These are phyloP conservation scores for Tricholoma saponaceum DNA, from an alignment of 768 basidiomycete genomes.

Conservation along the genomic window DNA sequence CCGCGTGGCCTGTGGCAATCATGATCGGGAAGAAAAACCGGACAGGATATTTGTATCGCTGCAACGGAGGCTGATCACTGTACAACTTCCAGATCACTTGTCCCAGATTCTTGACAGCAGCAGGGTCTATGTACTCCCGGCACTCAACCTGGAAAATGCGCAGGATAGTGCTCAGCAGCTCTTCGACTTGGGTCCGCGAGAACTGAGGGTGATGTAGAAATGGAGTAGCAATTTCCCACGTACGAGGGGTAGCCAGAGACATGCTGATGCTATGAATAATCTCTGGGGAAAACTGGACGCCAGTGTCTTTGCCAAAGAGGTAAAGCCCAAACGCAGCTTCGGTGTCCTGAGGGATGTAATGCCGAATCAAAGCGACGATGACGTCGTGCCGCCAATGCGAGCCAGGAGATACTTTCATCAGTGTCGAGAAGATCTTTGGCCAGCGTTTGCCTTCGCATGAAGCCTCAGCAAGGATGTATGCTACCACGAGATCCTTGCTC, in stretches of 20 bases:
- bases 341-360: slow-evolving; percentile 25
- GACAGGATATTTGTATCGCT: slow-evolving; percentile 37
- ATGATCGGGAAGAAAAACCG: slow-evolving; percentile 41
- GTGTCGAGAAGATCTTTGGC: slow-evolving; percentile 24
- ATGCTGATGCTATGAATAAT: slow-evolving; percentile 27
- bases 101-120: slow-evolving; percentile 28
- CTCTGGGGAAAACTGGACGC: slow-evolving; percentile 18
- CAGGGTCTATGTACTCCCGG: slow-evolving; percentile 22
- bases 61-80: slow-evolving; percentile 23
- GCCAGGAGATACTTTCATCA: slow-evolving; percentile 17
- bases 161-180: slow-evolving; percentile 36
- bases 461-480: slow-evolving; percentile 29
- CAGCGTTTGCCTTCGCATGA: slow-evolving; percentile 23
- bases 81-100: slow-evolving; percentile 35
- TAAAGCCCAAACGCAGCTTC: slow-evolving; percentile 30
- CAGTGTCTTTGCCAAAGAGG: slow-evolving; percentile 20
- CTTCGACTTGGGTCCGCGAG: slow-evolving; percentile 26
- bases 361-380: slow-evolving; percentile 15
- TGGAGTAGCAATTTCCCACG: slow-evolving; percentile 24
- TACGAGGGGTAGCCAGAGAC: slow-evolving; percentile 24
- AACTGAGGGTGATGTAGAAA: slow-evolving; percentile 31
- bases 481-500: slow-evolving; percentile 28
- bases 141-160: slow-evolving; percentile 31
- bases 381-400: slow-evolving; percentile 22
- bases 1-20: slow-evolving; percentile 32